phyloP scores from a whole-genome alignment of 805 yeast species.

The Pichia nanzhaoensis region DNA sequence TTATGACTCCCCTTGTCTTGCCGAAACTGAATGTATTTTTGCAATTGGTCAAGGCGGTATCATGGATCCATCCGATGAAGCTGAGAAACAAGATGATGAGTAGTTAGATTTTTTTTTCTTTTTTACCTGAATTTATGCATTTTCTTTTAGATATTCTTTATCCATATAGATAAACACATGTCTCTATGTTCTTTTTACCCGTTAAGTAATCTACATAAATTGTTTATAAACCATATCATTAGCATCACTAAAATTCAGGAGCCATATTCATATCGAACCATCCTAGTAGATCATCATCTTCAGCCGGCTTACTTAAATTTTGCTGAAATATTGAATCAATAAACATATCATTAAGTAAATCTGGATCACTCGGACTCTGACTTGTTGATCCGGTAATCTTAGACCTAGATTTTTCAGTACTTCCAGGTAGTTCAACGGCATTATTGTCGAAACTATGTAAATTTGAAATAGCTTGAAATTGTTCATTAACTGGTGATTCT shows the following conservation, averaged over 20 bases:
- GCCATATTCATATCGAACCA: conserved; percentile 86
- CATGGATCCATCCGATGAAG: conserved; percentile 72
- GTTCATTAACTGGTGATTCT: not conserved
- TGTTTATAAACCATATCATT: not conserved
- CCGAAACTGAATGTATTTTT: conserved; percentile 91
- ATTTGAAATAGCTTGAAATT: not conserved
- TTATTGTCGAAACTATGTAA: not conserved
- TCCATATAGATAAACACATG: too few species aligned
- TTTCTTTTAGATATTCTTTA: too few species aligned
- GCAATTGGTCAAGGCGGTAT: conserved; percentile 96
- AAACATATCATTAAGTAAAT: conserved; percentile 24
- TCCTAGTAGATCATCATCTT: conserved; percentile 83
- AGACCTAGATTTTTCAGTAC: not conserved
- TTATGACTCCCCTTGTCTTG: conserved; percentile 93
- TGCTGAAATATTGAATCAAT: conserved; percentile 62
- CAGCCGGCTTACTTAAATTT: conserved; percentile 74
- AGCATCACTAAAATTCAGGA: conserved; percentile 42
- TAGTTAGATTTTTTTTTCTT: not conserved
- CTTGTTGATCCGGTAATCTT: conserved; percentile 8
- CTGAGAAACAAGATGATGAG: conserved; percentile 46
- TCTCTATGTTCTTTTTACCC: too few species aligned
- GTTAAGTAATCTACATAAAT: too few species aligned
- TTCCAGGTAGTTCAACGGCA: not conserved
- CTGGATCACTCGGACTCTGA: conserved; percentile 23
- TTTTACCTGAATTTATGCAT: not conserved